Evolutionary conservation across 768 basidiomycete species (phyloP).

Genomic region (Leccinum ochraceum): DNA sequence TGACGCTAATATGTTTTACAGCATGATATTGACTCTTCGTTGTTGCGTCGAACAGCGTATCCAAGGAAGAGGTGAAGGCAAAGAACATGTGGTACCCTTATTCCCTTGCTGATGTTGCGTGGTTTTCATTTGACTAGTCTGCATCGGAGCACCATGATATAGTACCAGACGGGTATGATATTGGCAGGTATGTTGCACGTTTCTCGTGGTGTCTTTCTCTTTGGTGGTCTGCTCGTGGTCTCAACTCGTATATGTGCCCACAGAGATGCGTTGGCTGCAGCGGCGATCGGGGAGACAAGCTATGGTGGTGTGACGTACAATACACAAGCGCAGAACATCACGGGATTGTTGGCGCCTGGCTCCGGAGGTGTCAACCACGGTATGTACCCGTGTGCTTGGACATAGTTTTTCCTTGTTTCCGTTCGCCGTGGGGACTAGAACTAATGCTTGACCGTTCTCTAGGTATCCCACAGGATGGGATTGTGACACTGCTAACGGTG

Average conservation of each 20-base stretch:
- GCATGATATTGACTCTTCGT: background rate
- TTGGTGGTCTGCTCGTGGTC: no score
- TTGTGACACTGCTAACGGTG: constrained; percentile 55
- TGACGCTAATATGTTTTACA: background rate
- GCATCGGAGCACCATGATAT: constrained; percentile 41
- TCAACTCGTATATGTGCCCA: background rate
- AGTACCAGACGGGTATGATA: constrained; percentile 48
- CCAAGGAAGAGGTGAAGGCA: constrained; percentile 42
- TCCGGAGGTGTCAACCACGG: constrained; percentile 54
- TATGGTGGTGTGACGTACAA: constrained; percentile 49
- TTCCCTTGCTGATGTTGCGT: background rate
- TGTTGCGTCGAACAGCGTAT: constrained; percentile 37
- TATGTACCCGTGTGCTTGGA: constrained; percentile 20
- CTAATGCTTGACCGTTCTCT: background rate
- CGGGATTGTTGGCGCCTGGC: constrained; percentile 54
- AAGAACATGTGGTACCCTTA: background rate
- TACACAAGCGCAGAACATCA: constrained; percentile 46
- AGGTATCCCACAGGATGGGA: constrained; percentile 64
- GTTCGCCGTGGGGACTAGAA: background rate
- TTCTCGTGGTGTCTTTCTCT: no score
- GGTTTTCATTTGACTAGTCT: constrained; percentile 20
- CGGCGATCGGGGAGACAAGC: constrained; percentile 39
- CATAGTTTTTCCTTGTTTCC: no score
- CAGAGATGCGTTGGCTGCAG: constrained; percentile 41
- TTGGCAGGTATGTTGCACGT: constrained; percentile 39